Percentiles rank a stretch among this genome's conserved stretches.
Evolutionary conservation across 768 basidiomycete species (phyloP).

Genomic region (Scleroderma bovista): DNA sequence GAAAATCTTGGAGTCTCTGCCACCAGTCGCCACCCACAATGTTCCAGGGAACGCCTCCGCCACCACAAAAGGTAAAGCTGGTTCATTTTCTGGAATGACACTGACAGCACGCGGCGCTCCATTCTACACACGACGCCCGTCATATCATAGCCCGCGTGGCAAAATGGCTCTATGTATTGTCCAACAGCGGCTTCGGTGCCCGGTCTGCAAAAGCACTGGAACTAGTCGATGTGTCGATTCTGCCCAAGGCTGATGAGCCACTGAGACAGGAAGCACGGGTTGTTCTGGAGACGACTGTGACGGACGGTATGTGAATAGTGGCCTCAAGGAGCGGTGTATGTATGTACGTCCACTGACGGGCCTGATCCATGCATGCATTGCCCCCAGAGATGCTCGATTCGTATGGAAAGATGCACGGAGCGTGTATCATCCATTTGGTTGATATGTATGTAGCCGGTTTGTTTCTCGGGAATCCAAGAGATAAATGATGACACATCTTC

Average conservation of each 20-base stretch:
- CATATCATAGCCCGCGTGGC: slow-evolving; percentile 35
- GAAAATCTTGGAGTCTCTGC: neutral
- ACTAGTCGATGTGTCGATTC: slow-evolving; percentile 36
- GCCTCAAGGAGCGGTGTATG: neutral
- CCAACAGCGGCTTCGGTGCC: slow-evolving; percentile 14
- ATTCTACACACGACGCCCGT: slow-evolving; percentile 33
- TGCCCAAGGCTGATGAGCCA: slow-evolving; percentile 32
- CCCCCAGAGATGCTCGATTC: slow-evolving; percentile 41
- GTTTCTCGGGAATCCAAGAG: neutral
- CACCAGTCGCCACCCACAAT: neutral
- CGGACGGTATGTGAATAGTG: slow-evolving; percentile 32
- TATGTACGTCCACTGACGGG: too few species aligned
- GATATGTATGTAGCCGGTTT: slow-evolving; percentile 37
- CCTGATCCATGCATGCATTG: neutral
- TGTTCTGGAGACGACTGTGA: slow-evolving; percentile 39
- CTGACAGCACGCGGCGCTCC: slow-evolving; percentile 19
- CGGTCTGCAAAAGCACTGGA: slow-evolving; percentile 10
- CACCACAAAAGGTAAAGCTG: slow-evolving; percentile 16
- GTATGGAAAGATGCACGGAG: slow-evolving; percentile 35
- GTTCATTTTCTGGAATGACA: slow-evolving; percentile 11
- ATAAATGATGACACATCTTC: neutral
- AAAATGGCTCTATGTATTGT: slow-evolving; percentile 34
- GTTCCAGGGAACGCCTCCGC: slow-evolving; percentile 18
- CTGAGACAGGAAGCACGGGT: slow-evolving; percentile 33
- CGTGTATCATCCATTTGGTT: slow-evolving; percentile 39